Evolutionary conservation across 2,329 filamentous ascomycete genomes (phyloP).

Genomic region (Aspergillus tamarii): DNA sequence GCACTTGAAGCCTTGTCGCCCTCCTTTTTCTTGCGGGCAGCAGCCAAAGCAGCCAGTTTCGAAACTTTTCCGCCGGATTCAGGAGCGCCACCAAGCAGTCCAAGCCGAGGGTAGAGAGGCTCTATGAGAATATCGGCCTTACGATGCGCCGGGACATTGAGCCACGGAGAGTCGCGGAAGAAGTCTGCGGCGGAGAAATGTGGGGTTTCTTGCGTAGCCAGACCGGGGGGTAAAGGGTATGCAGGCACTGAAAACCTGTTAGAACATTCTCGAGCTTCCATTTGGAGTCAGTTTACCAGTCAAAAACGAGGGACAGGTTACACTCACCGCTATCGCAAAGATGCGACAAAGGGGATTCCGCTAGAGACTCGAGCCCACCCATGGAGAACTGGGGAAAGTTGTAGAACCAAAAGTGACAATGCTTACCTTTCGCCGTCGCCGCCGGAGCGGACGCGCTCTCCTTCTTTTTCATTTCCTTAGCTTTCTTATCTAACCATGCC

Average conservation of each 20-base stretch:
- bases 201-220: slow-evolving; percentile 28
- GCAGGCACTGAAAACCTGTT: slow-evolving; percentile 41
- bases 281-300: slow-evolving; percentile 35
- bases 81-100: slow-evolving; percentile 76
- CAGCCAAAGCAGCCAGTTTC: slow-evolving; percentile 87
- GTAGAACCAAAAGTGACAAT: slow-evolving; percentile 10
- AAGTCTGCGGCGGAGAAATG: slow-evolving; percentile 60
- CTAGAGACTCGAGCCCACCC: slow-evolving; percentile 34
- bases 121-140: slow-evolving; percentile 66
- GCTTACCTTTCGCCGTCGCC: slow-evolving; percentile 31
- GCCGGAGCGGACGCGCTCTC: slow-evolving; percentile 23
- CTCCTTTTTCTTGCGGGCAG: slow-evolving; percentile 81
- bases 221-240: slow-evolving; percentile 29
- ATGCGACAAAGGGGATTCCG: not conserved
- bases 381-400: slow-evolving; percentile 18
- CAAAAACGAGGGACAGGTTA: slow-evolving; percentile 18
- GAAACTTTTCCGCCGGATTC: slow-evolving; percentile 72
- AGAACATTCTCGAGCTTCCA: slow-evolving; percentile 40
- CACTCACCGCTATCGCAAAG: slow-evolving; percentile 17
- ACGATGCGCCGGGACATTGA: slow-evolving; percentile 69
- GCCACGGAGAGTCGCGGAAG: slow-evolving; percentile 86
- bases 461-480: slow-evolving; percentile 41
- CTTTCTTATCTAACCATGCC: slow-evolving; percentile 34
- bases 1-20: slow-evolving; percentile 57
- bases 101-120: slow-evolving; percentile 61